Base-by-base conservation (phyloP, 352 stramenopile species). In the Pythium scleroteichum region DNA sequence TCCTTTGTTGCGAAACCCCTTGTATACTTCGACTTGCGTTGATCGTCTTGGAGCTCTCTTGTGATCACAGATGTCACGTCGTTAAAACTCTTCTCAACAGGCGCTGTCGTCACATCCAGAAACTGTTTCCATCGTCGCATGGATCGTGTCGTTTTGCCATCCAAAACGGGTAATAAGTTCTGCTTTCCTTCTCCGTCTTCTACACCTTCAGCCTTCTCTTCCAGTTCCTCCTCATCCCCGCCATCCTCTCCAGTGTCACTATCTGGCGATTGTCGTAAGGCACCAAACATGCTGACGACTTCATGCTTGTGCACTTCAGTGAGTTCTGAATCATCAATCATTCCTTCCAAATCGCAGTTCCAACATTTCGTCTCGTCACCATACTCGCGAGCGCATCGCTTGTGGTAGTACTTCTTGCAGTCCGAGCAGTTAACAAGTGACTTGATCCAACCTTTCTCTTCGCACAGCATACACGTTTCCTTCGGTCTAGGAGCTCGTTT, bases 261-360 rank as follows among this genome's bases (percentile, higher is more conserved):
- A 7, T 65, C 61, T 5, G 58, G 66, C 6, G 56, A 65, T 4
- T 73, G 62, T 3, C 71, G 75, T 24, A 92, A 60, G 0, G 68
- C 68, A 26, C 71, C 76, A 46, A 81, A 72, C 74, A 90, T 71
- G 12, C 55, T 53, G 45, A 81, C 27, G 40, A 76, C 53, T 41
- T 82, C 50, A 20, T 87, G 74, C 9, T 64, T 75, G 12, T 79
- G 64, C 22, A 75, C 69, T 51, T 85, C 69, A 4, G 82, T 84
- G 17, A 93, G 63, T 35, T 90, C 82, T 8, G 68, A 88, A 50
- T 93, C 84, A 39, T 93, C 82, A 53, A 93, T 90, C 66, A 92
- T 78, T 8, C 71, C 78, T 27, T 85, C 74, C 40, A 86, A 63
- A 53, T 91, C 79, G 49, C 84, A 93, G 24, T 88, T 85, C 79